These are phyloP conservation scores for Kregervanrija delftensis DNA, from an alignment of 805 yeast species.

Conservation along the genomic window DNA sequence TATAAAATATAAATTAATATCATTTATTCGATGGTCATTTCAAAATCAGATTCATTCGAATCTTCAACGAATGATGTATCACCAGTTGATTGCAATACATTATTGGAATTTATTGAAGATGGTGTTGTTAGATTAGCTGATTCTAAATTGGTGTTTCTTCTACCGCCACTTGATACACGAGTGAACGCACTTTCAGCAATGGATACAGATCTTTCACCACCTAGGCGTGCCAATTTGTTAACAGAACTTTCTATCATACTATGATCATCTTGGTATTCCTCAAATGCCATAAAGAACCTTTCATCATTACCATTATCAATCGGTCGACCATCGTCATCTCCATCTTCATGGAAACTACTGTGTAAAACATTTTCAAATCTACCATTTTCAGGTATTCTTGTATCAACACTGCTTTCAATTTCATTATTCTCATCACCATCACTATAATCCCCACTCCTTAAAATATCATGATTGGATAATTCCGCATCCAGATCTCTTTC, in stretches of 20 bases:
- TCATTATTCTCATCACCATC: not conserved
- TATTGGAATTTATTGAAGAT: slow-evolving; percentile 5
- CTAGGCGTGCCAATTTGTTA: not conserved
- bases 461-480: slow-evolving; percentile 35
- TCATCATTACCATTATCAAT: slow-evolving; percentile 10
- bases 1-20: not conserved
- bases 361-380: slow-evolving; percentile 4
- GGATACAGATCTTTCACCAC: slow-evolving; percentile 3
- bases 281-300: slow-evolving; percentile 29
- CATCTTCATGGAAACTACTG: slow-evolving; percentile 9
- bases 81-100: slow-evolving; percentile 8
- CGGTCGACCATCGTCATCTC: not conserved
- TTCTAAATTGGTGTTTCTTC: slow-evolving; percentile 1
- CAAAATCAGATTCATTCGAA: slow-evolving; percentile 20
- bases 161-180: slow-evolving; percentile 3
- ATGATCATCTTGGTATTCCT: slow-evolving; percentile 32
- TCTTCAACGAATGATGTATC: slow-evolving; percentile 14
- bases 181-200: slow-evolving; percentile 7
- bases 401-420: slow-evolving; percentile 7
- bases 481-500: slow-evolving; percentile 40
- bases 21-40: slow-evolving; percentile 24
- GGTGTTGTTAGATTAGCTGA: slow-evolving; percentile 7
- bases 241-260: slow-evolving; percentile 13
- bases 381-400: slow-evolving; percentile 2
- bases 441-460: slow-evolving; percentile 7